Evolutionary conservation across 192 early-diverging fungal genomes (phyloP).

Genomic region (Podila epicladia): DNA sequence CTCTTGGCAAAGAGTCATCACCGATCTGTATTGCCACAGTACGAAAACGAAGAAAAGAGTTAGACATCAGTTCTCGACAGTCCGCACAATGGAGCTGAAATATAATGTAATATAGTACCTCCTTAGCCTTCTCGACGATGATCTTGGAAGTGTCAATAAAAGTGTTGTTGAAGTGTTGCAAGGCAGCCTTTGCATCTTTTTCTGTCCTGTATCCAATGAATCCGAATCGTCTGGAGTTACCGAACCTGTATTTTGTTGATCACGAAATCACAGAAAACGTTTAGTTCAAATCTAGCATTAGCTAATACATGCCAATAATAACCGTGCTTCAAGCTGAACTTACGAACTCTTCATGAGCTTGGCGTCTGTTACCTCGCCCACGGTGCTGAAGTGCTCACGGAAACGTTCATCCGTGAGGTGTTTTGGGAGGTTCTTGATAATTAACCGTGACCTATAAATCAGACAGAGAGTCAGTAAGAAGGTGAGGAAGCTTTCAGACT

Average conservation of each 20-base stretch:
- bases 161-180: conserved; percentile 89
- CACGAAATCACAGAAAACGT: background rate
- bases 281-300: background rate
- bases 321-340: conserved; percentile 19
- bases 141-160: conserved; percentile 94
- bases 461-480: conserved; percentile 1
- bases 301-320: background rate
- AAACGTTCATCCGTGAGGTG: conserved; percentile 86
- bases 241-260: conserved; percentile 61
- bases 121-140: conserved; percentile 86
- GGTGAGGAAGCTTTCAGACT: background rate
- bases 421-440: conserved; percentile 98
- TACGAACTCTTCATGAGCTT: conserved; percentile 88
- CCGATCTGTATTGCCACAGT: conserved; percentile 61
- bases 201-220: conserved; percentile 93
- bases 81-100: background rate
- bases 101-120: conserved; percentile 55
- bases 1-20: conserved; percentile 83
- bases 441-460: conserved; percentile 69
- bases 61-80: too few relatives aligned
- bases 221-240: conserved; percentile 86
- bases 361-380: conserved; percentile 91
- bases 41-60: background rate
- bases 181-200: conserved; percentile 83
- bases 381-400: conserved; percentile 83